Evolutionary conservation across 2,329 filamentous ascomycete species (phyloP).

Genomic region (Bisporella sp.): DNA sequence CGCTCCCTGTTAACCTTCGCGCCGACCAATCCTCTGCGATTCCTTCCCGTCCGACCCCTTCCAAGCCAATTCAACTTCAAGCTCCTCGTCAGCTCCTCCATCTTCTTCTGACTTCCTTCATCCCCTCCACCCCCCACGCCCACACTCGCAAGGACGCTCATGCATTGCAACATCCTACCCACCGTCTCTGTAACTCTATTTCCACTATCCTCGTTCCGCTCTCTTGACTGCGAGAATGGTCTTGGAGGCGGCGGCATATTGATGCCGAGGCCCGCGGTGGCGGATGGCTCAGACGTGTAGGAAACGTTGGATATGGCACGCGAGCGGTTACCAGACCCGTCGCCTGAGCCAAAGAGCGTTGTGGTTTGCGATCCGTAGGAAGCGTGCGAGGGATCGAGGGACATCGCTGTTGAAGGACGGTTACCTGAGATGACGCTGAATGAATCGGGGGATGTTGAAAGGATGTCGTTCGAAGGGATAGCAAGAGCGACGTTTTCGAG

Average conservation of each 20-base stretch:
- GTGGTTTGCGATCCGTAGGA: slow-evolving; percentile 76
- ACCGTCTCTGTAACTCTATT: slow-evolving; percentile 90
- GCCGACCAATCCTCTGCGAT: slow-evolving; percentile 76
- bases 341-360: slow-evolving; percentile 58
- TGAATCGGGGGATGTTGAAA: slow-evolving; percentile 43
- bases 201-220: slow-evolving; percentile 51
- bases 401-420: slow-evolving; percentile 68
- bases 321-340: slow-evolving; percentile 53
- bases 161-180: slow-evolving; percentile 91
- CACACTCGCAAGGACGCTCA: slow-evolving; percentile 79
- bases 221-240: slow-evolving; percentile 17
- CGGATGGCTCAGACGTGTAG: slow-evolving; percentile 39
- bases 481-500: slow-evolving; percentile 59
- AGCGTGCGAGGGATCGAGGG: slow-evolving; percentile 65
- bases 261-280: slow-evolving; percentile 16
- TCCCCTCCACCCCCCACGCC: slow-evolving; percentile 36
- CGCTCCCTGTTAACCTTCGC: slow-evolving; percentile 20
- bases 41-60: slow-evolving; percentile 78
- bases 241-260: slow-evolving; percentile 21
- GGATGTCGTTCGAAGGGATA: slow-evolving; percentile 35
- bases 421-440: slow-evolving; percentile 31
- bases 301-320: slow-evolving; percentile 84
- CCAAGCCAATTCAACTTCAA: slow-evolving; percentile 97
- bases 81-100: slow-evolving; percentile 77
- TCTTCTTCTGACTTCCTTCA: slow-evolving; percentile 68